A percentile compares a stretch with the other conserved stretches of the same genome.
Conservation (phyloP, 1,284 basidiomycete genomes). For the Retiboletus flavoniger region DNA sequence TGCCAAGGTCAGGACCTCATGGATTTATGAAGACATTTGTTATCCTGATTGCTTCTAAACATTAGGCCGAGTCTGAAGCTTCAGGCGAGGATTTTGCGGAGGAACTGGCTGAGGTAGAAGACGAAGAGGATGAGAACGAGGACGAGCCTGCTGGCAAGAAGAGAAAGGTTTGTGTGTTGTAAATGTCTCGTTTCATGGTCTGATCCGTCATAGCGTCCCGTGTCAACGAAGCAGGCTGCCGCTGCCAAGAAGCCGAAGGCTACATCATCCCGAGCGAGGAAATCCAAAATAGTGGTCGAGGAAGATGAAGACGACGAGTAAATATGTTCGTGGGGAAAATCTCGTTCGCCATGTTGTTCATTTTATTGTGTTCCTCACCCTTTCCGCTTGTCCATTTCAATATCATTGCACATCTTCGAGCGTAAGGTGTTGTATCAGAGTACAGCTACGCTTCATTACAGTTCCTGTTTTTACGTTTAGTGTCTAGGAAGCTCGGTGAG, state of each 20-base stretch:
- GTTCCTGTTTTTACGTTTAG: background rate
- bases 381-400: conserved; percentile 3
- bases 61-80: conserved; percentile 31
- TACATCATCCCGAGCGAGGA: conserved; percentile 30
- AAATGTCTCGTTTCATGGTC: conserved; percentile 1
- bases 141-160: conserved; percentile 29
- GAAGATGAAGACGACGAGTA: conserved; percentile 36
- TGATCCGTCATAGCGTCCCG: conserved; percentile 28
- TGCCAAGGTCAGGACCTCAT: conserved; percentile 36
- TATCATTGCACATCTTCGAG: conserved; percentile 9
- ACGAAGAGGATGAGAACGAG: conserved; percentile 33
- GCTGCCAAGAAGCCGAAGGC: conserved; percentile 27
- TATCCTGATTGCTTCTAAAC: background rate
- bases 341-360: conserved; percentile 4
- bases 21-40: background rate
- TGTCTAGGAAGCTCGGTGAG: background rate
- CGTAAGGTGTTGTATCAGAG: conserved; percentile 5
- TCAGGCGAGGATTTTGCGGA: conserved; percentile 35
- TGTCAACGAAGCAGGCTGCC: conserved; percentile 26
- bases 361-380: conserved; percentile 3
- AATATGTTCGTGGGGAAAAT: background rate
- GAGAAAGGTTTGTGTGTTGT: conserved; percentile 29
- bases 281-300: conserved; percentile 29
- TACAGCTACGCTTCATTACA: conserved; percentile 3
- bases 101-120: conserved; percentile 30